Conservation (phyloP, 306 rosid genomes). For the Geum urbanum region DNA sequence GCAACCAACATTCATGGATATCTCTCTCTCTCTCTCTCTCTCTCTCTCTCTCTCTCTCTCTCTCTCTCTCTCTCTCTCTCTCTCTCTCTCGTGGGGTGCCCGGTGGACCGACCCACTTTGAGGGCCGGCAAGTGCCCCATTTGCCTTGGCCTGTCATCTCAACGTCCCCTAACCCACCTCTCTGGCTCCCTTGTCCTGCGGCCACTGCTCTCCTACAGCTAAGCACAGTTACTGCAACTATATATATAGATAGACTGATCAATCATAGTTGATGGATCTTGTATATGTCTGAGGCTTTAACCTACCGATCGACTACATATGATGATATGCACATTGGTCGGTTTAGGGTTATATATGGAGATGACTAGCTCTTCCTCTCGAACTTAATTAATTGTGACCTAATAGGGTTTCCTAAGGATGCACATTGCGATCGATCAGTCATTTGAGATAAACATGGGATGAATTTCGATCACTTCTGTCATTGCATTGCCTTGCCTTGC, state of each 20-base stretch:
- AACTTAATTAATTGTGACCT: too few relatives aligned
- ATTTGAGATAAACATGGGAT: background rate
- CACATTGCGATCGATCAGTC: too few relatives aligned
- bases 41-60: constrained; percentile 1
- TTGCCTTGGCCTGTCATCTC: constrained; percentile 8
- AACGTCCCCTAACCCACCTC: background rate
- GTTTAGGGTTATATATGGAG: background rate
- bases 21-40: background rate
- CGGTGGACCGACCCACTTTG: constrained; percentile 25
- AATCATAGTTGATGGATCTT: background rate
- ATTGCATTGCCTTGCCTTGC: background rate
- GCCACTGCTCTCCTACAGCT: background rate
- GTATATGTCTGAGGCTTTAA: too few relatives aligned
- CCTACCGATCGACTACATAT: background rate
- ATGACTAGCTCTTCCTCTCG: background rate
- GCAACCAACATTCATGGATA: constrained; percentile 21
- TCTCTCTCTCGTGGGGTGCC: constrained; percentile 14
- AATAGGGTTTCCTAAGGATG: too few relatives aligned
- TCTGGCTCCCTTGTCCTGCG: background rate
- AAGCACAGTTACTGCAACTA: background rate
- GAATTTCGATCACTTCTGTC: background rate
- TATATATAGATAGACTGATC: background rate
- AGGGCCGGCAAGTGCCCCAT: constrained; percentile 12
- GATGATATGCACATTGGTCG: background rate
- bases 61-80: constrained; percentile 2